Conservation (phyloP, 2,329 filamentous ascomycete genomes). For the Penicillium italicum region DNA sequence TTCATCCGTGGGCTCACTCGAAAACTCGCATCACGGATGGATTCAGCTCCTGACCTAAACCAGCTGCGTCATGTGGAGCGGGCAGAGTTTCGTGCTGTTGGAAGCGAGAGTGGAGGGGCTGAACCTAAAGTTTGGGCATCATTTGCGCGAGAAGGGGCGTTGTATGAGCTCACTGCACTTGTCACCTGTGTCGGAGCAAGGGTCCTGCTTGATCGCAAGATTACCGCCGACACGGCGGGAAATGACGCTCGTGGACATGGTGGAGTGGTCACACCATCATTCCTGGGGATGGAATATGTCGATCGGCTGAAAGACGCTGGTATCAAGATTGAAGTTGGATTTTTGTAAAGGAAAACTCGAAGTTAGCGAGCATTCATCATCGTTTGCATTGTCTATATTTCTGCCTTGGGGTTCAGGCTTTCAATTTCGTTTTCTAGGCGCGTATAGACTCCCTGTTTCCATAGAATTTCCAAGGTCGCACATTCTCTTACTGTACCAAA, state of each 20-base stretch:
- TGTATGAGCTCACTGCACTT: neutral
- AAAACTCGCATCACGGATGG: neutral
- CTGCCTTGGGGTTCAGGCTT: neutral
- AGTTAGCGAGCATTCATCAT: neutral
- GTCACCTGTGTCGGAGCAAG: neutral
- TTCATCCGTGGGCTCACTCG: neutral
- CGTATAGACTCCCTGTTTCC: too few relatives aligned
- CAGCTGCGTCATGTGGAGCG: neutral
- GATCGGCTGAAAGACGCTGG: neutral
- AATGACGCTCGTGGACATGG: neutral
- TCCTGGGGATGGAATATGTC: neutral
- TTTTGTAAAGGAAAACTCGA: neutral
- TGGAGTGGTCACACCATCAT: neutral
- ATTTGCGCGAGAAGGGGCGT: neutral
- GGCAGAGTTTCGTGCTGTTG: neutral
- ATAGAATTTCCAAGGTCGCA: neutral
- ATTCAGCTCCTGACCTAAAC: neutral
- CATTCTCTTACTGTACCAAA: neutral
- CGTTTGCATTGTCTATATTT: neutral
- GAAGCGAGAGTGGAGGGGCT: neutral
- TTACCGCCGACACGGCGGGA: neutral
- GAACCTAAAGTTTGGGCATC: neutral
- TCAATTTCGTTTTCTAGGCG: neutral
- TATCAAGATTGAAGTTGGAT: neutral
- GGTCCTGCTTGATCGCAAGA: neutral